Conservation (phyloP, 108 stramenopile species). For the Hondaea fermentalgiana region DNA sequence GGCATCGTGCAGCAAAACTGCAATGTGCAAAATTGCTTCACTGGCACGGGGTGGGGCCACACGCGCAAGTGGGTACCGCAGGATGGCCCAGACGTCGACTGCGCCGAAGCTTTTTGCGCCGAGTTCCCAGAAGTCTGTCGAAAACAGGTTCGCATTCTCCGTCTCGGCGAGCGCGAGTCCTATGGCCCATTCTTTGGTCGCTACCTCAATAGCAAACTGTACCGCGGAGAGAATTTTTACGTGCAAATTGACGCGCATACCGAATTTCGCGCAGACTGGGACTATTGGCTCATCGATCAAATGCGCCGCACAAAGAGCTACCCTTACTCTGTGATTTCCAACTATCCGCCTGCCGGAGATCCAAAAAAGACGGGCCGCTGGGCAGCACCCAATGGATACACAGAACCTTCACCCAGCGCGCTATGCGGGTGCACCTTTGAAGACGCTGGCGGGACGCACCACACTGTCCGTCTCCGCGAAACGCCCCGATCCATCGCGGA, state of each 20-base stretch:
- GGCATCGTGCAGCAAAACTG: conserved; percentile 86
- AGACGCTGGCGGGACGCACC: background rate
- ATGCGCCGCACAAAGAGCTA: conserved; percentile 50
- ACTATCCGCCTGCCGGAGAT: conserved; percentile 66
- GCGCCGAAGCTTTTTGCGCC: conserved; percentile 65
- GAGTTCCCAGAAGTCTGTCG: conserved; percentile 51
- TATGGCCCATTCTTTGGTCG: conserved; percentile 80
- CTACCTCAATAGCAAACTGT: conserved; percentile 78
- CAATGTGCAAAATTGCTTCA: conserved; percentile 65
- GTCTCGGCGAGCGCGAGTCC: conserved; percentile 73
- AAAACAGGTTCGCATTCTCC: conserved; percentile 63
- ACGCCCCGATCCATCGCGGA: background rate
- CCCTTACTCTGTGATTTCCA: conserved; percentile 62
- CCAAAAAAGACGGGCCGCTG: background rate
- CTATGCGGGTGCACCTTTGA: conserved; percentile 14
- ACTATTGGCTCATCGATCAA: conserved; percentile 56
- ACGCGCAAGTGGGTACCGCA: conserved; percentile 51
- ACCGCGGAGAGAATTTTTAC: conserved; percentile 78
- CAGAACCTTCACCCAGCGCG: background rate
- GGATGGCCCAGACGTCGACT: conserved; percentile 63
- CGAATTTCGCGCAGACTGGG: conserved; percentile 70
- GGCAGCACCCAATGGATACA: background rate
- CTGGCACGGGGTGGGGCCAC: conserved; percentile 49
- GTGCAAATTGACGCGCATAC: conserved; percentile 82
- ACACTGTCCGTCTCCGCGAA: background rate